phyloP scores from a whole-genome alignment of 2,329 filamentous ascomycete genomes.

The Colletotrichum tropicale region DNA sequence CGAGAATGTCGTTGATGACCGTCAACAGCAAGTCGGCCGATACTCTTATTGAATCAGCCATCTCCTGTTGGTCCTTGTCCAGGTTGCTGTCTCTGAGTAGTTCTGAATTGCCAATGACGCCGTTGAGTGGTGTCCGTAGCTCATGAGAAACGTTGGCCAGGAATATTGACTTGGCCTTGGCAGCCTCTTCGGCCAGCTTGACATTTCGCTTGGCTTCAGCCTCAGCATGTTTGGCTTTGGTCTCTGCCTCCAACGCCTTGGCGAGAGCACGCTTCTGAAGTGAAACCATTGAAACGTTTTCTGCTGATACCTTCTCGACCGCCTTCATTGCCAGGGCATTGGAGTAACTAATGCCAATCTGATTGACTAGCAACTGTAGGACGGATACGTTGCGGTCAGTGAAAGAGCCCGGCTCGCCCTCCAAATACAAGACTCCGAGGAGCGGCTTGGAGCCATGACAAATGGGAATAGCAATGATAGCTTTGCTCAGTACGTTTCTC shows the following conservation, averaged over 20 bases:
- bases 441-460: slow-evolving; percentile 73
- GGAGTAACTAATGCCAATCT: slow-evolving; percentile 76
- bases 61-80: slow-evolving; percentile 79
- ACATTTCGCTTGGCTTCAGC: slow-evolving; percentile 79
- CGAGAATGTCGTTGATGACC: slow-evolving; percentile 94
- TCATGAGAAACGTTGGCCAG: slow-evolving; percentile 82
- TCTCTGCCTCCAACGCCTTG: slow-evolving; percentile 75
- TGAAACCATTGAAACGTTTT: slow-evolving; percentile 79
- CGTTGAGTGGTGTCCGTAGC: slow-evolving; percentile 81
- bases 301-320: slow-evolving; percentile 77
- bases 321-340: slow-evolving; percentile 72
- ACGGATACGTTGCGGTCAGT: slow-evolving; percentile 75
- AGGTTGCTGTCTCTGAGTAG: slow-evolving; percentile 78
- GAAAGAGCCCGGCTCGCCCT: slow-evolving; percentile 76
- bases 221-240: slow-evolving; percentile 78
- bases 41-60: slow-evolving; percentile 84
- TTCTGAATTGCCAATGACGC: slow-evolving; percentile 88
- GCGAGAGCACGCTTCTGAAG: slow-evolving; percentile 76
- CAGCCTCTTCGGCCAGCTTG: slow-evolving; percentile 81
- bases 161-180: slow-evolving; percentile 84
- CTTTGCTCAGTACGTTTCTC: slow-evolving; percentile 71
- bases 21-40: slow-evolving; percentile 87
- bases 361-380: slow-evolving; percentile 75
- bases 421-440: slow-evolving; percentile 77
- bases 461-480: slow-evolving; percentile 82